Evolutionary conservation across 2,329 filamentous ascomycete genomes (phyloP).

Genomic region (Sporothrix globosa): DNA sequence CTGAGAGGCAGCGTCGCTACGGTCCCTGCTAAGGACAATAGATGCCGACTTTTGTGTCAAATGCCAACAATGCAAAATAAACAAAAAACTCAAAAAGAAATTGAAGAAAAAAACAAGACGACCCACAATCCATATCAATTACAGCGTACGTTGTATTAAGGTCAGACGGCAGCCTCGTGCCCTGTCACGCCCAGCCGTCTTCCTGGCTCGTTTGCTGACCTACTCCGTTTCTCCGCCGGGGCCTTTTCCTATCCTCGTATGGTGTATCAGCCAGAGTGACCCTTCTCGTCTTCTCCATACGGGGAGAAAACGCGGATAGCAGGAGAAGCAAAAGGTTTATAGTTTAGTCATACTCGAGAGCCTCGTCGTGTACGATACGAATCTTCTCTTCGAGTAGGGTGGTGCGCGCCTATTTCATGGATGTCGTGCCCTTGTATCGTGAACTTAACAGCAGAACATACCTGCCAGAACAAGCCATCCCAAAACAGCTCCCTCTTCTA

Average conservation of each 20-base stretch:
- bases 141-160: background rate
- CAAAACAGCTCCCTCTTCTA: too few relatives aligned
- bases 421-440: too few relatives aligned
- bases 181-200: background rate
- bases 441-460: too few relatives aligned
- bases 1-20: background rate
- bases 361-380: background rate
- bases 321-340: background rate
- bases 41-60: background rate
- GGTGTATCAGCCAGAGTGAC: background rate
- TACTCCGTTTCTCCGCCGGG: background rate
- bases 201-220: background rate
- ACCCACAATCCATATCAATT: background rate
- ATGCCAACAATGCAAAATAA: background rate
- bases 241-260: background rate
- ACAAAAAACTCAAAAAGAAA: background rate
- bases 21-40: background rate
- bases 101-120: background rate
- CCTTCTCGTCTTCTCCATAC: background rate
- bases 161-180: too few relatives aligned
- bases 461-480: too few relatives aligned
- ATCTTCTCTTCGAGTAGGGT: background rate
- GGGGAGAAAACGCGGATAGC: background rate
- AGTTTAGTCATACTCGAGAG: conserved; percentile 21
- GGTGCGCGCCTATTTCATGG: background rate